A percentile compares a stretch with the other conserved stretches of the same genome.
Conservation (phyloP, 352 stramenopile genomes). For the Globisporangium abappressorium region DNA sequence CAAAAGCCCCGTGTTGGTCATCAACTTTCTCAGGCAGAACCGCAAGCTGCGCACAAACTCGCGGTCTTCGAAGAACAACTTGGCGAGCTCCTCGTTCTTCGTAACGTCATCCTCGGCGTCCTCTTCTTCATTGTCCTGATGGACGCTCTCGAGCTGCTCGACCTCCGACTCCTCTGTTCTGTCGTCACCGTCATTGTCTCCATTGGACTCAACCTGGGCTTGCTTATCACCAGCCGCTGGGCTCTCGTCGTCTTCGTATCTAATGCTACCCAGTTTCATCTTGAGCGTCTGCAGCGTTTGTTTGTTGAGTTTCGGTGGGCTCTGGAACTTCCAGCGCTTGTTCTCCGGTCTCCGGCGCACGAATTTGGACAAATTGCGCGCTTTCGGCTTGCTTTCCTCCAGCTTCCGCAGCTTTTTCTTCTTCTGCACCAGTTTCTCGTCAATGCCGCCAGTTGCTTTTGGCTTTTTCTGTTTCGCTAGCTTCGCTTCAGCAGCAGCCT, state of each 20-base stretch:
- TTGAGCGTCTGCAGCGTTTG: slow-evolving; percentile 29
- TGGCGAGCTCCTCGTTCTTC: slow-evolving; percentile 53
- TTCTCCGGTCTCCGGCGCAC: slow-evolving; percentile 65
- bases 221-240: not conserved
- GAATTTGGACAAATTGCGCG: slow-evolving; percentile 31
- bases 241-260: not conserved
- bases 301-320: slow-evolving; percentile 56
- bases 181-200: not conserved
- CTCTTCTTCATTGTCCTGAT: not conserved
- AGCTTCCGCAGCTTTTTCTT: slow-evolving; percentile 14
- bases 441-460: slow-evolving; percentile 7
- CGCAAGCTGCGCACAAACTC: slow-evolving; percentile 63
- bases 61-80: slow-evolving; percentile 65
- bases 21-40: slow-evolving; percentile 64
- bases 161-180: slow-evolving; percentile 2
- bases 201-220: not conserved
- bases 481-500: not conserved
- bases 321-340: slow-evolving; percentile 61
- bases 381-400: slow-evolving; percentile 9
- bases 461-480: not conserved
- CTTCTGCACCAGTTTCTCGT: slow-evolving; percentile 12
- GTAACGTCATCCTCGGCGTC: slow-evolving; percentile 19
- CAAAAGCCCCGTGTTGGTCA: slow-evolving; percentile 87
- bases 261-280: not conserved
- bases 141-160: slow-evolving; percentile 4